phyloP scores from a whole-genome alignment of 75 land plant genomes.

The Sequoiadendron giganteum region DNA sequence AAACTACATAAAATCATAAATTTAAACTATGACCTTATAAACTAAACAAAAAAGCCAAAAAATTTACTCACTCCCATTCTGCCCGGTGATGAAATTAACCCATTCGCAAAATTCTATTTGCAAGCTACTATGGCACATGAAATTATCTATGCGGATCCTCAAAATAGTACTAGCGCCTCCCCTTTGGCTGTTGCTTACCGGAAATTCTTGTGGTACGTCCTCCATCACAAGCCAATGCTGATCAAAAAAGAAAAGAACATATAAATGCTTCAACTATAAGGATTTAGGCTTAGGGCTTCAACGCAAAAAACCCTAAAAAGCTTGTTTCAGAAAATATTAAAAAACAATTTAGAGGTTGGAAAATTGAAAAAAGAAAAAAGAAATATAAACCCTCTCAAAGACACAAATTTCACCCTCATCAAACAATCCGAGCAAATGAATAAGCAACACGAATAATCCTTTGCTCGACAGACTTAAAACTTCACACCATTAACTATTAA shows the following conservation, averaged over 20 bases:
- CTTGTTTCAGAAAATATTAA: background rate
- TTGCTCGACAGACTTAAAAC: too few species aligned
- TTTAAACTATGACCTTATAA: background rate
- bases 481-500: too few species aligned
- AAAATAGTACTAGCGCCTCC: conserved; percentile 63
- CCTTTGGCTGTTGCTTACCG: background rate
- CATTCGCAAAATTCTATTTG: conserved; percentile 63
- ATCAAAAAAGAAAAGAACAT: background rate
- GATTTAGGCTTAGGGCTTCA: background rate
- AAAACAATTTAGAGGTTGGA: background rate
- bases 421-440: too few species aligned
- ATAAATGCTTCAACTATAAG: background rate
- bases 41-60: background rate
- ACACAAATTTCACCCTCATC: too few species aligned
- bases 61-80: conserved; percentile 81
- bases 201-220: background rate
- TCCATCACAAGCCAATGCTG: background rate
- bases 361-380: background rate
- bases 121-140: conserved; percentile 91
- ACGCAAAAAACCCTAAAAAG: background rate
- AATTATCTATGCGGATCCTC: conserved; percentile 77
- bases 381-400: too few species aligned
- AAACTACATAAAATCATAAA: background rate
- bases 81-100: conserved; percentile 97
- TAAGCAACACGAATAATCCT: too few species aligned